Percentiles rank a stretch among this genome's conserved stretches.
phyloP scores from a whole-genome alignment of 1,284 basidiomycete species.

The Leccinum angustisporum region DNA sequence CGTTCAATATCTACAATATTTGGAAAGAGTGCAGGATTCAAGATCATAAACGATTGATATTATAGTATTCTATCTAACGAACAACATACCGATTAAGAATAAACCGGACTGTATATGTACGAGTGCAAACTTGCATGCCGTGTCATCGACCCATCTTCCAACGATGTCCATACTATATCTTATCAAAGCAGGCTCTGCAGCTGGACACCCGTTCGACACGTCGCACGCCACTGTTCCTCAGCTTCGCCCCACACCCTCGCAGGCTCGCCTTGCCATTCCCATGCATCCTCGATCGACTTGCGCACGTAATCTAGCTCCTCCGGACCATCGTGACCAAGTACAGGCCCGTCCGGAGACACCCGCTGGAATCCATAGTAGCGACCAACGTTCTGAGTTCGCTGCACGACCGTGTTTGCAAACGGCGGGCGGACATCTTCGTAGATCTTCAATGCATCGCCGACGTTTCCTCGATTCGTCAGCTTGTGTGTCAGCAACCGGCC shows the following conservation, averaged over 20 bases:
- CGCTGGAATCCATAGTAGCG: conserved; percentile 8
- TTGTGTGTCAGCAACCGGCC: conserved; percentile 34
- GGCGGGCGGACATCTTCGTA: conserved; percentile 37
- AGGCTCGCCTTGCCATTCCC: conserved; percentile 20
- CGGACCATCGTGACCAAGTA: background rate
- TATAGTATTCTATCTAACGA: background rate
- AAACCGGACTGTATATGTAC: background rate
- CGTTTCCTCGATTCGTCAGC: conserved; percentile 24
- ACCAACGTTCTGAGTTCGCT: conserved; percentile 6
- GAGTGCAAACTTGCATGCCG: background rate
- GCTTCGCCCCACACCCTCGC: conserved; percentile 14
- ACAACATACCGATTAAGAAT: background rate
- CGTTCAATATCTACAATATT: background rate
- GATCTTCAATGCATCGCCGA: conserved; percentile 26
- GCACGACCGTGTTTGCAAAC: conserved; percentile 21
- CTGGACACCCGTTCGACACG: too few species aligned
- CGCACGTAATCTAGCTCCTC: conserved; percentile 14
- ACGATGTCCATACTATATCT: too few species aligned
- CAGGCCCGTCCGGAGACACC: conserved; percentile 10
- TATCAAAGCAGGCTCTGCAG: too few species aligned
- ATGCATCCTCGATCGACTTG: conserved; percentile 17
- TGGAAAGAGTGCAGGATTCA: background rate
- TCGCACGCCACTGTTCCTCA: conserved; percentile 14
- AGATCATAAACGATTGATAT: background rate
- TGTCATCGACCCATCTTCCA: conserved; percentile 11